Base-by-base conservation (phyloP, 139 green algal genomes). In the Chloropicon primus region DNA sequence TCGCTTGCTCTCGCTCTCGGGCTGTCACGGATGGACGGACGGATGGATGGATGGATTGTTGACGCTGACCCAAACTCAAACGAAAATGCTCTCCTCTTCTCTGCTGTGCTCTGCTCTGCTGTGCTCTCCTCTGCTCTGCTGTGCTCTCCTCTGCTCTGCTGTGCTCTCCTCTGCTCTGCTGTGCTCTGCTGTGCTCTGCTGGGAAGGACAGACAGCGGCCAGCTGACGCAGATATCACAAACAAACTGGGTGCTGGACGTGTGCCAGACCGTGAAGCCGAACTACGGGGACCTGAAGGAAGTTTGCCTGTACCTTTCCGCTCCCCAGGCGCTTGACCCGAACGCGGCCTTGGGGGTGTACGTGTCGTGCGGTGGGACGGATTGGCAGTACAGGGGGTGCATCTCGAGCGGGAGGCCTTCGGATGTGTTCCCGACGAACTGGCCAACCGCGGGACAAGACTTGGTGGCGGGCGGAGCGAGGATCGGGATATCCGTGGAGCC, bases 401-500 rank as follows among this genome's bases (percentile, higher is more conserved):
- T 86, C n/a, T 27, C 73, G 41, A 25, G 72, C 28, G 76, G 25
- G n/a, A 73, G 53, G 24, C 82, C 82, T 2, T 85, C 79, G n/a
- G 80, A 72, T 22, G 77, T 80, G 53, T 71, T 85, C 26, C 75
- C 81, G 27, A 77, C 81, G 21, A 29, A 54, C 10, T 87, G 79
- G 83, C 83, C 82, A 17, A 25, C 24, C 24, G 54, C 77, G 21
- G 25, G 26, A 23, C 24, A 28, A 2, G 74, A 77, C 27, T 24
- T 10, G 71, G 24, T 75, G 25, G n/a, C 74, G 27, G 27, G 54
- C 3, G 24, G 71, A 22, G 26, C 26, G 76, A 22, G 82, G 77
- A 87, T 87, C 5, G 83, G 83, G 3, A 74, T 87, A 21, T 85
- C 79, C 1, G 28, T 87, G 1, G 83, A 87, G 74, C 82, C 82